phyloP scores from a whole-genome alignment of 2,329 filamentous ascomycete species.

The Aspergillus pseudoterreus region DNA sequence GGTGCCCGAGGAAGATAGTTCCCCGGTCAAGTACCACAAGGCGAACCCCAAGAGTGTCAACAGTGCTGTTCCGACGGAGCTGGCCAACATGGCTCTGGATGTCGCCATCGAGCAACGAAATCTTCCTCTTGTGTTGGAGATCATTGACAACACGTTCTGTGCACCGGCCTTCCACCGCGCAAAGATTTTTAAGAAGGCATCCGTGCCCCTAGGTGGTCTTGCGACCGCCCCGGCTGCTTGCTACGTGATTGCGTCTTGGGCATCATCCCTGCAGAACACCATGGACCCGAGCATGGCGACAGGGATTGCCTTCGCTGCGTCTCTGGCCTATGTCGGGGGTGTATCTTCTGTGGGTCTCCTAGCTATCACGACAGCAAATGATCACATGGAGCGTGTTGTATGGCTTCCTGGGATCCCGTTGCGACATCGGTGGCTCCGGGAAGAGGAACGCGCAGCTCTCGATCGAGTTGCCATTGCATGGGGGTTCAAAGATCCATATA shows the following conservation, averaged over 20 bases:
- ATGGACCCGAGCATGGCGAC: slow-evolving; percentile 75
- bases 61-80: slow-evolving; percentile 66
- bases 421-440: slow-evolving; percentile 76
- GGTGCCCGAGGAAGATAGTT: slow-evolving; percentile 58
- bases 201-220: slow-evolving; percentile 38
- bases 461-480: slow-evolving; percentile 84
- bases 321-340: slow-evolving; percentile 77
- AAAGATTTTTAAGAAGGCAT: slow-evolving; percentile 42
- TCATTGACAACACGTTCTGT: slow-evolving; percentile 61
- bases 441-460: slow-evolving; percentile 83
- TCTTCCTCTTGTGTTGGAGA: slow-evolving; percentile 72
- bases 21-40: slow-evolving; percentile 56
- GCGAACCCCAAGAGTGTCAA: slow-evolving; percentile 66
- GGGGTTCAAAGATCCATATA: slow-evolving; percentile 80
- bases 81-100: slow-evolving; percentile 71
- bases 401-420: slow-evolving; percentile 82
- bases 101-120: slow-evolving; percentile 76
- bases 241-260: slow-evolving; percentile 67
- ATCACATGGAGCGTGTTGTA: slow-evolving; percentile 90
- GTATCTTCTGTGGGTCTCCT: slow-evolving; percentile 79
- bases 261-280: slow-evolving; percentile 65
- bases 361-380: slow-evolving; percentile 80
- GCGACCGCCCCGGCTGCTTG: slow-evolving; percentile 31
- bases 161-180: slow-evolving; percentile 41
- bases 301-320: slow-evolving; percentile 72